Conservation (phyloP, 805 yeast genomes). For the Wickerhamiella vanderwaltii region DNA sequence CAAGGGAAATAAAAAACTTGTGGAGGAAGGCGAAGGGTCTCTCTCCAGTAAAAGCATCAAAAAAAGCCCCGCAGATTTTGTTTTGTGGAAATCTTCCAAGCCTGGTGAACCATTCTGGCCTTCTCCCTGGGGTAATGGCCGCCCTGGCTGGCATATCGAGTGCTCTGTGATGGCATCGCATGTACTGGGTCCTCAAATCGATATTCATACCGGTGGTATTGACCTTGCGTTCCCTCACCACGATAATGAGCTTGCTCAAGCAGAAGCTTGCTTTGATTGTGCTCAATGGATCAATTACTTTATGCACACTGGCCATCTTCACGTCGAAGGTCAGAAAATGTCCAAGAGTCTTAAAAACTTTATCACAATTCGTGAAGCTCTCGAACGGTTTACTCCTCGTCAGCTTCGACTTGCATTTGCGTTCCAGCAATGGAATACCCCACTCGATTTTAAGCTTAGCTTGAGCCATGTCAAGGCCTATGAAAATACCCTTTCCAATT, state of each 20-base stretch:
- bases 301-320: constrained; percentile 93
- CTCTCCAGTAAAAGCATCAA: constrained; percentile 48
- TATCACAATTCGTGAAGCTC: constrained; percentile 86
- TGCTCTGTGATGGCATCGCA: constrained; percentile 98
- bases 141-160: constrained; percentile 99
- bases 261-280: constrained; percentile 83
- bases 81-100: constrained; percentile 91
- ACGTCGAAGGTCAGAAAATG: constrained; percentile 98
- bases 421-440: constrained; percentile 82
- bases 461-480: constrained; percentile 63
- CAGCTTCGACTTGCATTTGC: constrained; percentile 89
- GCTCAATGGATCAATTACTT: constrained; percentile 96
- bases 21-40: constrained; percentile 93
- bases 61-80: constrained; percentile 73
- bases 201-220: constrained; percentile 93
- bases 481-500: constrained; percentile 67
- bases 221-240: constrained; percentile 98
- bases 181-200: constrained; percentile 69
- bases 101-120: constrained; percentile 97
- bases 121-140: constrained; percentile 93
- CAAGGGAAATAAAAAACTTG: constrained; percentile 71
- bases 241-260: constrained; percentile 95
- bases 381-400: constrained; percentile 54
- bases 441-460: constrained; percentile 80
- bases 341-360: constrained; percentile 89